Percentiles rank a stretch among this genome's conserved stretches.
These are phyloP conservation scores for Debaryomyces subglobosus DNA, from an alignment of 1,139 yeast species.

Conservation along the genomic window DNA sequence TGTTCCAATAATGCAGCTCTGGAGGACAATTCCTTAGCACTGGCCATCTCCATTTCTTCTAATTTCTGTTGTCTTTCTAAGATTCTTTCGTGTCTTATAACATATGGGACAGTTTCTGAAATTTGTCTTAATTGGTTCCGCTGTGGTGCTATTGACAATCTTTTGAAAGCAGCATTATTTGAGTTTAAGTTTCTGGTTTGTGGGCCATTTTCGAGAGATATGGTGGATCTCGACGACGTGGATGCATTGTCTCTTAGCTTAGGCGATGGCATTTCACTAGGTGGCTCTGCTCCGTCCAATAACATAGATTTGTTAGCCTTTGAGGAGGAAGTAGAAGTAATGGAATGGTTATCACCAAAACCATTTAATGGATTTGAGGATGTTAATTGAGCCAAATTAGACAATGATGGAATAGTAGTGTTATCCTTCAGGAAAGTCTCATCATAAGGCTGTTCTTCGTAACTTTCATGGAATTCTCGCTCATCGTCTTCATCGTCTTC, in stretches of 20 bases:
- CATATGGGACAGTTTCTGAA: slow-evolving; percentile 81
- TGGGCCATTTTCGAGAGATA: slow-evolving; percentile 27
- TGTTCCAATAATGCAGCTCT: slow-evolving; percentile 77
- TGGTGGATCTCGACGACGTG: slow-evolving; percentile 35
- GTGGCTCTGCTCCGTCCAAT: slow-evolving; percentile 30
- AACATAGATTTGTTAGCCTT: slow-evolving; percentile 39
- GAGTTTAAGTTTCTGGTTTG: slow-evolving; percentile 41
- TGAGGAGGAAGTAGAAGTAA: slow-evolving; percentile 26
- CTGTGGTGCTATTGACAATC: slow-evolving; percentile 62
- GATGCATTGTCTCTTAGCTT: slow-evolving; percentile 32
- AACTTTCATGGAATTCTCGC: slow-evolving; percentile 35
- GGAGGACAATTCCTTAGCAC: slow-evolving; percentile 70
- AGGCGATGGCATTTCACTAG: slow-evolving; percentile 31
- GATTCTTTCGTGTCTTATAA: slow-evolving; percentile 73
- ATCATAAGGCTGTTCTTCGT: slow-evolving; percentile 21
- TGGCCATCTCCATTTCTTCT: slow-evolving; percentile 76
- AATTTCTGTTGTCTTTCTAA: slow-evolving; percentile 75
- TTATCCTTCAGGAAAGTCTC: slow-evolving; percentile 9
- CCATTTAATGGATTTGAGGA: slow-evolving; percentile 19
- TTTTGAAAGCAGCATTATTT: slow-evolving; percentile 52
- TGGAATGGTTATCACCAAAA: slow-evolving; percentile 23
- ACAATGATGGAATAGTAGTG: slow-evolving; percentile 58
- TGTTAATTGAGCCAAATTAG: slow-evolving; percentile 65
- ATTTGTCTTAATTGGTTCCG: slow-evolving; percentile 72
- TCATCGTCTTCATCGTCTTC: slow-evolving; percentile 34